Base-by-base conservation (phyloP, 2,329 filamentous ascomycete genomes). In the Beauveria rudraprayagi region DNA sequence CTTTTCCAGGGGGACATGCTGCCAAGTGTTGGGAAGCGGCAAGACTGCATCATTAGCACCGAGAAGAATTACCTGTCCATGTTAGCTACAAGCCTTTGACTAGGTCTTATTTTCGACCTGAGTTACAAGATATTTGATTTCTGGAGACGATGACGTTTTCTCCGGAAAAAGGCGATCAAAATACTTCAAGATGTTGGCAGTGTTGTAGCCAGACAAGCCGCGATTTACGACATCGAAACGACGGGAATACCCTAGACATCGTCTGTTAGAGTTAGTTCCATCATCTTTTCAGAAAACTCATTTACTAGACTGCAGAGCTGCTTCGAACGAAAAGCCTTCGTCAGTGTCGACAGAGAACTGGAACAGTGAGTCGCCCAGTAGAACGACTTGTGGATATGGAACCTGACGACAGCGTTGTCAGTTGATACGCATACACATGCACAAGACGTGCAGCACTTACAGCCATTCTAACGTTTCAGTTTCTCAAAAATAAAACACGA, bases 351-450 rank as follows among this genome's bases (percentile, higher is more conserved):
- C 83, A 2, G 85, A 82, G 47, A 81, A 78, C 70, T 97, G 86
- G 54, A 93, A 87, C 64, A 97, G 87, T 37, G 91, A 96, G 76
- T 97, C 94, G 60, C 93, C 93, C 64, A 97, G 89, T 26, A 97
- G 84, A 64, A 97, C 79, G 67, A 92, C 79, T 69, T 92, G 90
- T 54, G 88, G 85, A 68, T 89, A 89, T 1, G 83, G 77, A 46
- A 73, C 72, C 79, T 83, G 47, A n/a, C 34, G 14, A 16, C 19
- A 37, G 17, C 58, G 28, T 30, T 46, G 53, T 22, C 22, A 41
- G 47, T 40, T 26, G 26, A 4, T 10, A n/a, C 19, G 40, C 44
- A 4, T 10, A n/a, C 17, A 43, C 44, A 55, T 47, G 11, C 10
- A 16, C 19, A 41, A 6, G 14, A 9, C 14, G 8, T 28, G 26